phyloP scores from a whole-genome alignment of 2,329 filamentous ascomycete genomes.

The Thielaviopsis musarum region DNA sequence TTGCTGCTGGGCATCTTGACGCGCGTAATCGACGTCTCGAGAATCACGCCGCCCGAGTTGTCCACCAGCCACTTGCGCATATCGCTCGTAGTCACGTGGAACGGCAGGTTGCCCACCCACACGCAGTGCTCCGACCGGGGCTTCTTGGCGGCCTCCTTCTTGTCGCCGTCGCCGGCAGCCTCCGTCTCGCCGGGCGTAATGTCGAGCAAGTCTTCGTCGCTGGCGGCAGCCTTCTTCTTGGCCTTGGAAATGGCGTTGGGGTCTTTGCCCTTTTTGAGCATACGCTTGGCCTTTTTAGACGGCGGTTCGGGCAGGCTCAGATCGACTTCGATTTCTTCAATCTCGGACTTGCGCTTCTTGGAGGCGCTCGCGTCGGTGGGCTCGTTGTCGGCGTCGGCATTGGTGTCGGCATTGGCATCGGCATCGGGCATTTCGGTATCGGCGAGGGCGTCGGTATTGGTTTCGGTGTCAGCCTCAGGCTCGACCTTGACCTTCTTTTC shows the following conservation, averaged over 20 bases:
- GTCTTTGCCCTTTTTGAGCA: slow-evolving; percentile 67
- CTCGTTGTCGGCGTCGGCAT: not conserved
- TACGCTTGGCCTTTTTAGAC: slow-evolving; percentile 83
- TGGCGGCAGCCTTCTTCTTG: slow-evolving; percentile 22
- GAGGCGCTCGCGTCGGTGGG: slow-evolving; percentile 15
- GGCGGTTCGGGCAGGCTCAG: slow-evolving; percentile 78
- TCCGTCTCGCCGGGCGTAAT: slow-evolving; percentile 13
- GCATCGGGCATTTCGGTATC: not conserved
- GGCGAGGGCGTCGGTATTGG: not conserved
- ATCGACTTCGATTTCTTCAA: slow-evolving; percentile 76
- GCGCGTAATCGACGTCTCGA: slow-evolving; percentile 59
- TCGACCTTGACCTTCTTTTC: not conserved
- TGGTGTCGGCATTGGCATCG: not conserved
- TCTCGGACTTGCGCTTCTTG: slow-evolving; percentile 56
- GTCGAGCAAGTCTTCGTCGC: slow-evolving; percentile 17
- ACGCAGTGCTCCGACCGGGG: slow-evolving; percentile 66
- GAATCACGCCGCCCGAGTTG: slow-evolving; percentile 48
- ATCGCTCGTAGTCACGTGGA: slow-evolving; percentile 55
- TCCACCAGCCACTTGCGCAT: slow-evolving; percentile 67
- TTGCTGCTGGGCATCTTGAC: slow-evolving; percentile 50
- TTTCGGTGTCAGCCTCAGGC: not conserved
- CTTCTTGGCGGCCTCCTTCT: slow-evolving; percentile 25
- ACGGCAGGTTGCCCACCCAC: slow-evolving; percentile 95
- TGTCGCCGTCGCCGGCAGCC: slow-evolving; percentile 16
- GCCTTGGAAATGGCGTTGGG: slow-evolving; percentile 26